Evolutionary conservation across 192 early-diverging fungal species (phyloP), one percentile per base, ranked within the genome.

Genomic region (Coemansia sp.): DNA sequence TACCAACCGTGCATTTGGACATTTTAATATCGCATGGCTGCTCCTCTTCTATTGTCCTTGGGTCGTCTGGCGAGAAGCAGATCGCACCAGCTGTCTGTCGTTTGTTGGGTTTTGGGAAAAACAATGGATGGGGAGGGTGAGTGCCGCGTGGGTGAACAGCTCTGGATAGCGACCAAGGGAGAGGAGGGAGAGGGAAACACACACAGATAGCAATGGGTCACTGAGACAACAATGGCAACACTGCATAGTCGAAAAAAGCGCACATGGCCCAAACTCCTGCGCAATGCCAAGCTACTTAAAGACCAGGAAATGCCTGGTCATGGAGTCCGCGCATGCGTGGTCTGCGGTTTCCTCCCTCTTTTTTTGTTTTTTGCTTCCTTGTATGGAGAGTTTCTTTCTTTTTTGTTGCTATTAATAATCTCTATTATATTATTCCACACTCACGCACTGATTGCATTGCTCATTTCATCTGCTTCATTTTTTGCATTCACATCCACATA

Each of bases 81-180:
- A 51, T 51, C 48, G 48, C 48, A 51, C 48, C 48, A 9, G 21
- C 21, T 51, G 21, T 2, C 10, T 51, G 48, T 26, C 13, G 20
- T 51, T 26, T 51, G 48, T 26, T 51, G 48, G 9, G 15, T 26
- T 7, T 8, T 26, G 23, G 23, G 20, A 51, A 25, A 25, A 51
- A 20, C 16, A 46, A 46, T 6, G n/a, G 43, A 35, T 4, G 34
- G 34, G 10, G 34, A 35, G 34, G 34, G 34, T 4, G 34, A 10
- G 34, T 51, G 48, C 48, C 21, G 48, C 48, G 48, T 51, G 48
- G 48, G 48, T 51, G 48, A 26, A 51, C 48, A 26, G 48, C 48
- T 26, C 25, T 51, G 25, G 48, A 26, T 51, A 13, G 25, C 48
- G 3, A 25, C 7, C 23, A 51, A 51, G 48, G 48, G 48, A 51